Evolutionary conservation across 192 early-diverging fungal genomes (phyloP).

Genomic region (Coemansia reversa): DNA sequence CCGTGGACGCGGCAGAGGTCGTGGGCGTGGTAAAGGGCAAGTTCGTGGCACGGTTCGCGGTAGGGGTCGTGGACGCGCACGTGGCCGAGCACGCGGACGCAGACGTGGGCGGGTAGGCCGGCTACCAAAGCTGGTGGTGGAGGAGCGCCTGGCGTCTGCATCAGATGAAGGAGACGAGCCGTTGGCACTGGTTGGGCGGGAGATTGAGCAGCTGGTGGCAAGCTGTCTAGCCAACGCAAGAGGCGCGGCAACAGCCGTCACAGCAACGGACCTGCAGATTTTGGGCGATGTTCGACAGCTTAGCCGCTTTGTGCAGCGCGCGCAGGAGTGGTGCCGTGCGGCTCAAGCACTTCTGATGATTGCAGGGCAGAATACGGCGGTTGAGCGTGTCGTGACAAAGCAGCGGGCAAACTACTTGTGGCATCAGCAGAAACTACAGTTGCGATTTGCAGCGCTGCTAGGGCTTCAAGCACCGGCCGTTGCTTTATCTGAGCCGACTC

Average conservation of each 20-base stretch:
- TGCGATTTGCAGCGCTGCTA: slow-evolving; percentile 27
- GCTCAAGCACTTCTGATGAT: slow-evolving; percentile 42
- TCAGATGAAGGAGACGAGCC: not conserved
- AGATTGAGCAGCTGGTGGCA: slow-evolving; percentile 34
- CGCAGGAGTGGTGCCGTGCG: slow-evolving; percentile 43
- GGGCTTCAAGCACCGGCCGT: not conserved
- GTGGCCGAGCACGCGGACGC: slow-evolving; percentile 13
- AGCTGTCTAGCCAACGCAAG: slow-evolving; percentile 2
- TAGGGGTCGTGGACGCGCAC: slow-evolving; percentile 11
- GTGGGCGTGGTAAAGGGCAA: slow-evolving; percentile 23
- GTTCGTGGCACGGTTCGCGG: slow-evolving; percentile 10
- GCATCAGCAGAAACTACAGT: slow-evolving; percentile 28
- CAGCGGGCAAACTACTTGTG: slow-evolving; percentile 29
- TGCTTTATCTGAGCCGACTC: not conserved
- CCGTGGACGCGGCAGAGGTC: slow-evolving; percentile 16
- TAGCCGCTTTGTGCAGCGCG: slow-evolving; percentile 44
- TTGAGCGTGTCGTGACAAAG: slow-evolving; percentile 25
- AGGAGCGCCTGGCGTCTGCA: not conserved
- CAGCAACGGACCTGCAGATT: slow-evolving; percentile 28
- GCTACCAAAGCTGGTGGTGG: slow-evolving; percentile 3
- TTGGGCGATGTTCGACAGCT: slow-evolving; percentile 50
- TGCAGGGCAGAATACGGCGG: slow-evolving; percentile 22
- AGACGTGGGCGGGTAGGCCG: slow-evolving; percentile 12
- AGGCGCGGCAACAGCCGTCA: not conserved
- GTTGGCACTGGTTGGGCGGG: slow-evolving; percentile 18